A percentile compares a stretch with the other conserved stretches of the same genome.
phyloP scores from a whole-genome alignment of 2,329 filamentous ascomycete genomes.

The Alternaria arborescens region DNA sequence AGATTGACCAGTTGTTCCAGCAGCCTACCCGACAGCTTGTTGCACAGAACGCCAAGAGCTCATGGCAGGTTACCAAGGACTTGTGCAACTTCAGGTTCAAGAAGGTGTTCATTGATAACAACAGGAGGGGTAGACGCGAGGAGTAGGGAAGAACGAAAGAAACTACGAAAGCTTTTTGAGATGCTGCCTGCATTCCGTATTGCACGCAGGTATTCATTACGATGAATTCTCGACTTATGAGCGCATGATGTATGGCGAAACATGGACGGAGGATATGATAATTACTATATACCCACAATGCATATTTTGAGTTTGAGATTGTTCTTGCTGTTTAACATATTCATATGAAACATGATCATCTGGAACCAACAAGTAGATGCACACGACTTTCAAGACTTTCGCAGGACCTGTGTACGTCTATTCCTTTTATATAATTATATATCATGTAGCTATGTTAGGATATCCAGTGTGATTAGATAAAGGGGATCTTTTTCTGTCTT shows the following conservation, averaged over 20 bases:
- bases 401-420: no score
- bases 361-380: no score
- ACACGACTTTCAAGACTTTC: no score
- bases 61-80: slow-evolving; percentile 56
- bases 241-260: not conserved
- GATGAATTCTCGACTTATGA: not conserved
- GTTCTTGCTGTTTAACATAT: not conserved
- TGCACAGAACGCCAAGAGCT: slow-evolving; percentile 53
- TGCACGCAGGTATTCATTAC: not conserved
- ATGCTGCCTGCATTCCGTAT: not conserved
- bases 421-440: no score
- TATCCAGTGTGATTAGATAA: no score
- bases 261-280: not conserved
- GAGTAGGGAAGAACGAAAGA: slow-evolving; percentile 11
- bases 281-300: slow-evolving; percentile 5
- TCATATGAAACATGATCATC: no score
- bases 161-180: not conserved
- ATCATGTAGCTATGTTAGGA: no score
- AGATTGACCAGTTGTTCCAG: slow-evolving; percentile 74
- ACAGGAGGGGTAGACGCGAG: slow-evolving; percentile 22
- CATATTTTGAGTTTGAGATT: not conserved
- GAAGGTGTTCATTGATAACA: slow-evolving; percentile 58
- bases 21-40: slow-evolving; percentile 71
- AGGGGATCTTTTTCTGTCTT: no score
- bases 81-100: slow-evolving; percentile 55